These are phyloP conservation scores for Solanum ahanhuiri DNA, from an alignment of 257 asterid species.

Conservation along the genomic window DNA sequence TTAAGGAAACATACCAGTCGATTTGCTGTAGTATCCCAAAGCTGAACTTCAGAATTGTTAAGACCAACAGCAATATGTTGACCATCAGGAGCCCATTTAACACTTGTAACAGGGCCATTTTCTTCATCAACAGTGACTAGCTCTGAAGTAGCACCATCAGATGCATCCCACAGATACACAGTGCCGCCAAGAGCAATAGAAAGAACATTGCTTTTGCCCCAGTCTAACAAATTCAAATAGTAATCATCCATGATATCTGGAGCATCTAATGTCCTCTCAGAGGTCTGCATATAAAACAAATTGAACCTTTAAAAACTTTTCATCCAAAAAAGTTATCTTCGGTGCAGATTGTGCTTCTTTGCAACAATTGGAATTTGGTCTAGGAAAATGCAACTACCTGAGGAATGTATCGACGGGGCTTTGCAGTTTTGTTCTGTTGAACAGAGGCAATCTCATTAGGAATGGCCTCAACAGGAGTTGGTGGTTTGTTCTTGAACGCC, in stretches of 20 bases:
- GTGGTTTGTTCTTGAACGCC: slow-evolving; percentile 91
- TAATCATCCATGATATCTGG: slow-evolving; percentile 86
- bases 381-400: slow-evolving; percentile 40
- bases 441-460: slow-evolving; percentile 36
- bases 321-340: background rate
- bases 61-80: slow-evolving; percentile 70
- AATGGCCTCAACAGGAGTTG: slow-evolving; percentile 45
- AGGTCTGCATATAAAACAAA: slow-evolving; percentile 42
- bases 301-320: background rate
- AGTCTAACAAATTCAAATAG: slow-evolving; percentile 77
- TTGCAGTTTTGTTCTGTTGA: slow-evolving; percentile 43
- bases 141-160: slow-evolving; percentile 66
- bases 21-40: slow-evolving; percentile 83
- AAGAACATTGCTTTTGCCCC: slow-evolving; percentile 91
- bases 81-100: slow-evolving; percentile 97
- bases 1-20: slow-evolving; percentile 36
- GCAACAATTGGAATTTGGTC: background rate
- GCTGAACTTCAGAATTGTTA: slow-evolving; percentile 79
- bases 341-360: background rate
- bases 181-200: slow-evolving; percentile 84
- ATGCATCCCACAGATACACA: slow-evolving; percentile 87
- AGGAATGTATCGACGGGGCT: slow-evolving; percentile 76
- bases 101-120: slow-evolving; percentile 77
- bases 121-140: slow-evolving; percentile 75
- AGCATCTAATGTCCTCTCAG: slow-evolving; percentile 91